Percentiles rank a stretch among this genome's conserved stretches.
phyloP scores from a whole-genome alignment of 2,329 filamentous ascomycete genomes.

The Alternaria solani region DNA sequence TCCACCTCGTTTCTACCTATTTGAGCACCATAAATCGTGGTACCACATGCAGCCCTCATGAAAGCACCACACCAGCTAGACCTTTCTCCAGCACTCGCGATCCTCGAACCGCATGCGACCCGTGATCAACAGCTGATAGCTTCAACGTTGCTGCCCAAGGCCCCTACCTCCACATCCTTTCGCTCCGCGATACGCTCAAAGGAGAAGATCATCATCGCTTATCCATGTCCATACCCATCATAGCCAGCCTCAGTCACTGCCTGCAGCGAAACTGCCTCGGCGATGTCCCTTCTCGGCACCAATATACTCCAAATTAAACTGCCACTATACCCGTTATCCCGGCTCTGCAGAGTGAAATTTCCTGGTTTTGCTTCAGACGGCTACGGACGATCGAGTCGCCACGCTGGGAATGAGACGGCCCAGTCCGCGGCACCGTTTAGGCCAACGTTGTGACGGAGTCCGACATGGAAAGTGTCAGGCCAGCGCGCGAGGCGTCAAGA shows the following conservation, averaged over 20 bases:
- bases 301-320: background rate
- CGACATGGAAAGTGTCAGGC: background rate
- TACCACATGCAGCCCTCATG: background rate
- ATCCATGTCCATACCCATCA: background rate
- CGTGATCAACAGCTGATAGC: background rate
- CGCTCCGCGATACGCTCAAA: background rate
- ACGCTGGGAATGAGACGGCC: background rate
- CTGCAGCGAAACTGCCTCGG: constrained; percentile 1
- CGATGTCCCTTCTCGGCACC: background rate
- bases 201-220: constrained; percentile 2
- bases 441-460: background rate
- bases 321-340: background rate
- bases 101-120: background rate
- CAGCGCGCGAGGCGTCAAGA: background rate
- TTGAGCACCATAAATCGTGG: background rate
- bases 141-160: background rate
- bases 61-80: background rate
- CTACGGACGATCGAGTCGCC: background rate
- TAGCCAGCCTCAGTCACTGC: constrained; percentile 2
- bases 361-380: background rate
- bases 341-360: background rate
- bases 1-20: too few relatives aligned
- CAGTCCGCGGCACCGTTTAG: constrained; percentile 1
- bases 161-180: background rate
- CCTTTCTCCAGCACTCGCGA: background rate